phyloP scores from a whole-genome alignment of 352 stramenopile genomes.

The Globisporangium apiculatum region DNA sequence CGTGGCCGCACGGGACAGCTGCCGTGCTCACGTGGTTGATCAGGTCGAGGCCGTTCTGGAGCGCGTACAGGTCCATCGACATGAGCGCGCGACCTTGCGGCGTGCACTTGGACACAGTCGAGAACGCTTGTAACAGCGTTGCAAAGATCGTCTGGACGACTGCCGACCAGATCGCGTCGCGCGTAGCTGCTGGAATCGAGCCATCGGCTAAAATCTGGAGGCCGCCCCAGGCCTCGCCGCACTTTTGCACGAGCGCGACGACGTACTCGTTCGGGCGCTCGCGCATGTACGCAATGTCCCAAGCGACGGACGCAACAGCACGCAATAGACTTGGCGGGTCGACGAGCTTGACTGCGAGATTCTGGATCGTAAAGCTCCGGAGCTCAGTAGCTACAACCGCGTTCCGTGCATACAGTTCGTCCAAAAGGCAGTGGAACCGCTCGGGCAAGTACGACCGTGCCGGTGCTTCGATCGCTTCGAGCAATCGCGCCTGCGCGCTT shows the following conservation, averaged over 20 bases:
- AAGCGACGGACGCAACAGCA: constrained; percentile 42
- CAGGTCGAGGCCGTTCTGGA: constrained; percentile 77
- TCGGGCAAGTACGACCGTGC: constrained; percentile 57
- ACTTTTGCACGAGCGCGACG: constrained; percentile 69
- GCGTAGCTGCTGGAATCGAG: constrained; percentile 53
- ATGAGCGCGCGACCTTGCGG: constrained; percentile 94
- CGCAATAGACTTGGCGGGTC: constrained; percentile 34
- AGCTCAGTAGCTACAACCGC: constrained; percentile 42
- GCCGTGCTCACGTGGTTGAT: constrained; percentile 72
- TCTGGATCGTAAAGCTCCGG: constrained; percentile 55
- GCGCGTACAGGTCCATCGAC: constrained; percentile 93
- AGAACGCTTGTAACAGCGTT: constrained; percentile 89
- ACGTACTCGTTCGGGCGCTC: constrained; percentile 79
- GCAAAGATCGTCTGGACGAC: constrained; percentile 87
- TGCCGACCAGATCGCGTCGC: constrained; percentile 72
- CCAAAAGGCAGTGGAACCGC: constrained; percentile 58
- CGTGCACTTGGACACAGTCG: constrained; percentile 84
- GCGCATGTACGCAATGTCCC: constrained; percentile 61
- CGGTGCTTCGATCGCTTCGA: constrained; percentile 62
- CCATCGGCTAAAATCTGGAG: constrained; percentile 64
- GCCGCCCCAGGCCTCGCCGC: constrained; percentile 68
- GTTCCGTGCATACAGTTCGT: constrained; percentile 60
- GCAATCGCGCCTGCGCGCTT: constrained; percentile 45
- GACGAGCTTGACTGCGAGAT: constrained; percentile 37
- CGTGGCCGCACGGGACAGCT: constrained; percentile 35